Conservation (phyloP, 345 rosid species). For the Cardamine resedifolia region DNA sequence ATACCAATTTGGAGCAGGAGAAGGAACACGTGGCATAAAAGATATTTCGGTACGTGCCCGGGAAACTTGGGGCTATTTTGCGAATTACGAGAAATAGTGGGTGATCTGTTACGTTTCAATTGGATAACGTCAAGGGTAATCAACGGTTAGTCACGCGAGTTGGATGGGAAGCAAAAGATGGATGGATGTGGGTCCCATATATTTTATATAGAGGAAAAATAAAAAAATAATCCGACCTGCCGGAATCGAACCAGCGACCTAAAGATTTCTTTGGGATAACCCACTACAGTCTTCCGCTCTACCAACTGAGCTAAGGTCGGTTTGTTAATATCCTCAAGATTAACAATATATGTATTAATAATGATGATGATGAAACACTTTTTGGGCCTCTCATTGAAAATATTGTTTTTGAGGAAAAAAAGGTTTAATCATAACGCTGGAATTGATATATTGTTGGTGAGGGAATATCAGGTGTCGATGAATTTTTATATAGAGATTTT, state of each 20-base stretch:
- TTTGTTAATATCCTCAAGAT: fast-evolving
- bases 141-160: slow-evolving; percentile 39
- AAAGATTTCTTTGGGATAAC: slow-evolving; percentile 47
- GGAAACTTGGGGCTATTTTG: slow-evolving; percentile 31
- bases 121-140: slow-evolving; percentile 24
- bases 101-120: slow-evolving; percentile 23
- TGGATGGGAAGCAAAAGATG: slow-evolving; percentile 26
- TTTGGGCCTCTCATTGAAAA: not conserved
- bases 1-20: not conserved
- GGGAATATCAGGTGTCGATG: not conserved
- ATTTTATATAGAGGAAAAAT: not conserved
- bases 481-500: not conserved
- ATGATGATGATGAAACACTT: not conserved
- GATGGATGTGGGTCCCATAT: not conserved
- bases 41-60: not conserved
- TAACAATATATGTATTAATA: fast-evolving
- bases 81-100: not conserved
- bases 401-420: not conserved
- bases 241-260: slow-evolving; percentile 90
- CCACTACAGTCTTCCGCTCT: slow-evolving; percentile 99
- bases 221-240: slow-evolving; percentile 51
- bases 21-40: slow-evolving; percentile 4
- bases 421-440: not conserved
- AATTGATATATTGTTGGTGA: not conserved
- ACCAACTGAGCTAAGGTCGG: slow-evolving; percentile 99